These are phyloP conservation scores for Aureobasidium sp. DNA, from an alignment of 2,329 filamentous ascomycete species.

Conservation along the genomic window DNA sequence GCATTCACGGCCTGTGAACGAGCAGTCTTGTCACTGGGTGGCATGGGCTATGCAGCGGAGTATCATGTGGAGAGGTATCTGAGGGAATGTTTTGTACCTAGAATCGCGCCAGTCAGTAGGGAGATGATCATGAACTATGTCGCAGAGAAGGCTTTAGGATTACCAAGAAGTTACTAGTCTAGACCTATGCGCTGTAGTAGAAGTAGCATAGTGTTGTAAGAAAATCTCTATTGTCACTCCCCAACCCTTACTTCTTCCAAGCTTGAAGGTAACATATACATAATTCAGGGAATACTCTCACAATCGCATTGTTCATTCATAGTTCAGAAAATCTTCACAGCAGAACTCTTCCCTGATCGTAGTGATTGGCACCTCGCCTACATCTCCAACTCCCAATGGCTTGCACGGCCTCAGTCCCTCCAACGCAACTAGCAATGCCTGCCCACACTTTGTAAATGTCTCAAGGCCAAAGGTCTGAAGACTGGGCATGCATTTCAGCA, in stretches of 20 bases:
- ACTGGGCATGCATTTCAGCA: background rate
- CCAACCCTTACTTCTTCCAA: background rate
- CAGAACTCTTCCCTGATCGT: background rate
- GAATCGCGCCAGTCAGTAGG: conserved; percentile 53
- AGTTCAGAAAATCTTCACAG: background rate
- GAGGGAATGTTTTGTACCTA: conserved; percentile 52
- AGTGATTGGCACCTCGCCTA: background rate
- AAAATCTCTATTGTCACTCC: background rate
- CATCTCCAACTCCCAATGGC: background rate
- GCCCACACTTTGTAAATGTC: background rate
- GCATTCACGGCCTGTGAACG: conserved; percentile 55
- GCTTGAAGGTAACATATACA: background rate
- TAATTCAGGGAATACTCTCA: background rate
- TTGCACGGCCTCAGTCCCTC: background rate
- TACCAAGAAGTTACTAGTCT: conserved; percentile 59
- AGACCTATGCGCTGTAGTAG: background rate
- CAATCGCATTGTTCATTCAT: background rate
- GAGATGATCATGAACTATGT: conserved; percentile 26
- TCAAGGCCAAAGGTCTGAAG: background rate
- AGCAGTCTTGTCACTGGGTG: conserved; percentile 52
- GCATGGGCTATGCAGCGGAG: conserved; percentile 58
- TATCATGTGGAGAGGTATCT: conserved; percentile 57
- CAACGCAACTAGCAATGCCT: background rate
- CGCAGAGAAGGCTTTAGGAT: conserved; percentile 45
- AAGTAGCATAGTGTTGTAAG: background rate